A percentile compares a stretch with the other conserved stretches of the same genome.
Evolutionary conservation across 2,329 filamentous ascomycete genomes (phyloP).

Genomic region (Sordariomycetes sp.): DNA sequence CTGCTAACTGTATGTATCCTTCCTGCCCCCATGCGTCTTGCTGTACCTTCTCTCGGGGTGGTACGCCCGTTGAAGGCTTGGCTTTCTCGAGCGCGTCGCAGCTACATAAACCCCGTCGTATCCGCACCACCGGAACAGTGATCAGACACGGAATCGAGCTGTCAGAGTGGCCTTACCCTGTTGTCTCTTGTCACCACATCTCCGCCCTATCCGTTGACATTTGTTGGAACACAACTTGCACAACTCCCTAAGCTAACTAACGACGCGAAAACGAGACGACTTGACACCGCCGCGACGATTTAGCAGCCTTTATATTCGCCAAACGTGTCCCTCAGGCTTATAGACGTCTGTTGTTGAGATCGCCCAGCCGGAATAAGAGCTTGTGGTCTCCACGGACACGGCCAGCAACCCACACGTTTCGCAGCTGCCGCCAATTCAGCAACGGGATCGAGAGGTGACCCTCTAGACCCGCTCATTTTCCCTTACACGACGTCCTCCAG

Average conservation of each 20-base stretch:
- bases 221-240: neutral
- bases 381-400: neutral
- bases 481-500: constrained; percentile 5
- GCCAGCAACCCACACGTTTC: neutral
- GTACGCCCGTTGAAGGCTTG: neutral
- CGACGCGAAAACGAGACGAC: neutral
- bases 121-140: neutral
- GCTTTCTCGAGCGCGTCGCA: neutral
- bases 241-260: neutral
- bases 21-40: neutral
- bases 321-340: neutral
- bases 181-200: neutral
- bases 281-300: neutral
- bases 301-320: neutral
- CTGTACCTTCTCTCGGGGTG: neutral
- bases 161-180: constrained; percentile 1
- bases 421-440: neutral
- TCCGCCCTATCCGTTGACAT: neutral
- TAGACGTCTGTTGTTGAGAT: neutral
- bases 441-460: neutral
- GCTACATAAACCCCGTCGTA: constrained; percentile 2
- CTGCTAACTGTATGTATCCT: neutral
- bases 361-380: neutral
- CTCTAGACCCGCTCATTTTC: constrained; percentile 5
- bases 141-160: neutral